A percentile compares a stretch with the other conserved stretches of the same genome.
Evolutionary conservation across 108 stramenopile species (phyloP).

Genomic region (Thalassiosira profunda): DNA sequence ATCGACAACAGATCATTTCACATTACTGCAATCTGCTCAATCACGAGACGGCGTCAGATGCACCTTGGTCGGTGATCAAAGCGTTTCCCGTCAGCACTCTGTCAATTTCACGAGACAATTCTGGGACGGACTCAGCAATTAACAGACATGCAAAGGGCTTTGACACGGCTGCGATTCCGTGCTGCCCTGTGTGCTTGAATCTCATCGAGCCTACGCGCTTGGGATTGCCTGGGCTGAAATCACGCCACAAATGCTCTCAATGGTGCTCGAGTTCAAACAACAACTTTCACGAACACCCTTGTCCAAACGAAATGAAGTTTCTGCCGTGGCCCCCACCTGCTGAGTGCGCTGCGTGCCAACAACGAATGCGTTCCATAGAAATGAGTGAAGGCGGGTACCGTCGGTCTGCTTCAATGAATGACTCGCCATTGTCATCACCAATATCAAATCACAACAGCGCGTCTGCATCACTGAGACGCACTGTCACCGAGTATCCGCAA

Average conservation of each 20-base stretch:
- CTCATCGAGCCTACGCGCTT: constrained; percentile 72
- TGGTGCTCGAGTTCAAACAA: constrained; percentile 63
- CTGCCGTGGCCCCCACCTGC: constrained; percentile 61
- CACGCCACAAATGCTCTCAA: constrained; percentile 68
- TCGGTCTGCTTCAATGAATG: constrained; percentile 42
- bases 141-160: constrained; percentile 1
- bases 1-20: constrained; percentile 11
- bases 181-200: constrained; percentile 86
- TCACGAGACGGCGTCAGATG: constrained; percentile 42
- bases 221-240: constrained; percentile 61
- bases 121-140: not conserved
- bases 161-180: constrained; percentile 49
- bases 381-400: not conserved
- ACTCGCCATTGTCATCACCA: not conserved
- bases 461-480: not conserved
- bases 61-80: constrained; percentile 64
- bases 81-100: constrained; percentile 49
- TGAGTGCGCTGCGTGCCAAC: constrained; percentile 67
- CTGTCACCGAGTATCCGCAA: not conserved
- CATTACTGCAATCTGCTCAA: constrained; percentile 43
- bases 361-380: constrained; percentile 8
- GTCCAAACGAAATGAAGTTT: constrained; percentile 67
- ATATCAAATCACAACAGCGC: not conserved
- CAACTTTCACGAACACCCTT: constrained; percentile 18
- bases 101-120: constrained; percentile 3